phyloP scores from a whole-genome alignment of 768 basidiomycete genomes.

The Xanthoconium purpureum region DNA sequence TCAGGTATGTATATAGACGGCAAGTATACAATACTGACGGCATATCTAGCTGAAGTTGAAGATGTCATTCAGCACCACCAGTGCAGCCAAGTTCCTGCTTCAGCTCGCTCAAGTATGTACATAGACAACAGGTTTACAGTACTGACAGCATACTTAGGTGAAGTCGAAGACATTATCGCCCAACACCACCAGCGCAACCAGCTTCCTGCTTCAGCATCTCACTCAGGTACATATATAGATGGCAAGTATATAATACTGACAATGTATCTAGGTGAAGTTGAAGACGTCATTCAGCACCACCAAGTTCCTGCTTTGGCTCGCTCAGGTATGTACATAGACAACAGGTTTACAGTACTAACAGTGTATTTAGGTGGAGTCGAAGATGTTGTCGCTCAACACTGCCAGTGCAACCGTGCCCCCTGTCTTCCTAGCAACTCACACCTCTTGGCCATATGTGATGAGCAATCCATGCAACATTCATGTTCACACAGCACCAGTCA shows the following conservation, averaged over 20 bases:
- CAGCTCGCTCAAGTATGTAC: not conserved
- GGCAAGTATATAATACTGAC: too few relatives aligned
- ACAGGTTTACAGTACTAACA: not conserved
- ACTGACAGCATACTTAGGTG: not conserved
- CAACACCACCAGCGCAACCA: too few relatives aligned
- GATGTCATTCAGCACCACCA: too few relatives aligned
- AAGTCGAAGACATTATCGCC: not conserved
- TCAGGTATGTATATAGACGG: too few relatives aligned
- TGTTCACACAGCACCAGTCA: not conserved
- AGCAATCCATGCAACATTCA: not conserved
- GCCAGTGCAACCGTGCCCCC: not conserved
- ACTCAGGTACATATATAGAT: too few relatives aligned
- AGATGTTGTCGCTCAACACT: conserved; percentile 1
- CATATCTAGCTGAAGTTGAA: too few relatives aligned
- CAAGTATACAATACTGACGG: too few relatives aligned
- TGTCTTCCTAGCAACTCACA: not conserved
- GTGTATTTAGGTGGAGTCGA: not conserved
- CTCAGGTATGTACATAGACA: not conserved
- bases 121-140: not conserved
- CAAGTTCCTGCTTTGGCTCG: not conserved
- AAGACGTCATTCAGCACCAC: too few relatives aligned
- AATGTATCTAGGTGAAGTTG: too few relatives aligned
- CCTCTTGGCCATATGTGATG: not conserved
- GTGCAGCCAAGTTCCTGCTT: not conserved
- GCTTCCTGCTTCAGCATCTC: not conserved